These are phyloP conservation scores for Piper betle DNA, from an alignment of 164 flowering plant species.

Conservation along the genomic window DNA sequence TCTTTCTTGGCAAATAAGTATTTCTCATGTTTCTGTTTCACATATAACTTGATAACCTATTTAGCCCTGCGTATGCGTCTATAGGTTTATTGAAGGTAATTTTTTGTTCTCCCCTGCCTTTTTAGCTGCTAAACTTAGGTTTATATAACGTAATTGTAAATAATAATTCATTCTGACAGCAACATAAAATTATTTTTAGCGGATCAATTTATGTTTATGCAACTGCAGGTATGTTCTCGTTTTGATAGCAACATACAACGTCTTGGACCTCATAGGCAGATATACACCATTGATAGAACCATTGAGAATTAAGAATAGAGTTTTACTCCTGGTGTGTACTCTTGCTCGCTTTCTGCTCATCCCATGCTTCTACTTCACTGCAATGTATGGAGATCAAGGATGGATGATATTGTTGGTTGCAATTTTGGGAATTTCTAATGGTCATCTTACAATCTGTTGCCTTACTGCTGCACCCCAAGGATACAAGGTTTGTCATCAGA, in stretches of 20 bases:
- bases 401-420: constrained; percentile 54
- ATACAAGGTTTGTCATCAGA: constrained; percentile 31
- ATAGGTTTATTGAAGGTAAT: background rate
- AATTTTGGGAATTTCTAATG: constrained; percentile 44
- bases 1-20: background rate
- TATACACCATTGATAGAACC: constrained; percentile 40
- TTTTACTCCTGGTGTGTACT: constrained; percentile 23
- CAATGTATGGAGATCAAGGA: constrained; percentile 59
- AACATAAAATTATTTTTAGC: background rate
- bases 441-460: constrained; percentile 51
- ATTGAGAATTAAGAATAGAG: constrained; percentile 39
- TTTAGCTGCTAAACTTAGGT: background rate
- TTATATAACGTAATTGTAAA: background rate
- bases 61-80: too few relatives aligned
- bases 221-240: constrained; percentile 61
- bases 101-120: background rate
- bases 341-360: constrained; percentile 46
- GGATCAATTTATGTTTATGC: background rate
- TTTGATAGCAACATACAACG: constrained; percentile 58
- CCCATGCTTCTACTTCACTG: constrained; percentile 75
- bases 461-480: constrained; percentile 52
- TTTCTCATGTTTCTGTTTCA: background rate
- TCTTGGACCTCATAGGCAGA: constrained; percentile 57
- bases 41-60: background rate
- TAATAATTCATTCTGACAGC: background rate